Percentiles rank a stretch among this genome's conserved stretches.
Evolutionary conservation across 177 flowering plant species (phyloP).

Genomic region (Vitis hybrid): DNA sequence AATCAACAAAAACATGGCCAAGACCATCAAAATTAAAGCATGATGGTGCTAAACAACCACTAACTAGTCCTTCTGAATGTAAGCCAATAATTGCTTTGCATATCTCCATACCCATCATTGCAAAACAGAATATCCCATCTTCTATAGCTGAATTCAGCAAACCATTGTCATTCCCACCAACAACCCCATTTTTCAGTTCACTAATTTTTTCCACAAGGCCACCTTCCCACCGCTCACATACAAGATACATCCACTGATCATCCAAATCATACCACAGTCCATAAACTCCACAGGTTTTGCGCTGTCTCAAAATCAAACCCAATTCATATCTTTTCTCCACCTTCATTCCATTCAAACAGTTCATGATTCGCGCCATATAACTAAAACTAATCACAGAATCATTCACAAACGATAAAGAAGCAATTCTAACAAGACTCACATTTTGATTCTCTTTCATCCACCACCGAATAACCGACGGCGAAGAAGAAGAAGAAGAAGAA

Average conservation of each 20-base stretch:
- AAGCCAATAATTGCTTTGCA: conserved; percentile 60
- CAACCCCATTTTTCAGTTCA: conserved; percentile 11
- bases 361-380: conserved; percentile 42
- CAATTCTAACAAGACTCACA: conserved; percentile 47
- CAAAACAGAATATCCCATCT: conserved; percentile 35
- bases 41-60: conserved; percentile 51
- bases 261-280: conserved; percentile 73
- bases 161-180: conserved; percentile 13
- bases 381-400: conserved; percentile 37
- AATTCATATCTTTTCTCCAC: conserved; percentile 45
- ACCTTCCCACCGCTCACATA: conserved; percentile 39
- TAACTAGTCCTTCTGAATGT: conserved; percentile 50
- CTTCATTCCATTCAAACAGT: conserved; percentile 43
- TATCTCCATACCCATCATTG: conserved; percentile 49
- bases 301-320: conserved; percentile 33
- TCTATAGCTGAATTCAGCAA: conserved; percentile 3
- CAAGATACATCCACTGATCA: conserved; percentile 54
- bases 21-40: conserved; percentile 54
- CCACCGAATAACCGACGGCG: not conserved
- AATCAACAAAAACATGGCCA: conserved; percentile 46
- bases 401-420: conserved; percentile 8
- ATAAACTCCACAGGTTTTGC: conserved; percentile 35
- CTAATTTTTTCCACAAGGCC: conserved; percentile 19
- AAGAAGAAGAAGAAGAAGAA: not conserved
- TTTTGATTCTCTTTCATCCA: conserved; percentile 21